Percentiles rank a stretch among this genome's conserved stretches.
phyloP scores from a whole-genome alignment of 192 early-diverging fungal genomes.

The Jimgerdemannia flammicorona region DNA sequence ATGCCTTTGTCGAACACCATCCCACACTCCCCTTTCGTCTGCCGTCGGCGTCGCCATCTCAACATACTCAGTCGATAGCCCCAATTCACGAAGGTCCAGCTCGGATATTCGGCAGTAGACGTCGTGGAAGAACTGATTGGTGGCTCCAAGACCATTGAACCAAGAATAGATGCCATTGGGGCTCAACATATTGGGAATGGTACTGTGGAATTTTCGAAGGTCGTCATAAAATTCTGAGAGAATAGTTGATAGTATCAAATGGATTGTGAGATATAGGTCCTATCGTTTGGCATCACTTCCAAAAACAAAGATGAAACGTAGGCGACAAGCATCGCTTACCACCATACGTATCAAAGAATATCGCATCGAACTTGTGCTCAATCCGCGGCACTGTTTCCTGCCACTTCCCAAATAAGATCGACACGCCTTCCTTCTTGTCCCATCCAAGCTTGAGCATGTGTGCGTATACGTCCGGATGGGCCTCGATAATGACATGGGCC shows the following conservation, averaged over 20 bases:
- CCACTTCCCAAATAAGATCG: slow-evolving; percentile 89
- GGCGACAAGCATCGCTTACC: slow-evolving; percentile 12
- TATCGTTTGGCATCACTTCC: too few relatives aligned
- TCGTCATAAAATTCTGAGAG: slow-evolving; percentile 86
- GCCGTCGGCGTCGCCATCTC: slow-evolving; percentile 67
- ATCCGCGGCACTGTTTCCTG: slow-evolving; percentile 79
- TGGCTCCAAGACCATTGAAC: slow-evolving; percentile 93
- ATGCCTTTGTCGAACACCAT: slow-evolving; percentile 69
- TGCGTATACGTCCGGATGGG: slow-evolving; percentile 93
- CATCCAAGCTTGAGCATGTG: slow-evolving; percentile 82
- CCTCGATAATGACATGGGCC: slow-evolving; percentile 91
- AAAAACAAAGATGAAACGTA: background rate
- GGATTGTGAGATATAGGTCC: too few relatives aligned
- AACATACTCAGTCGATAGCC: slow-evolving; percentile 70
- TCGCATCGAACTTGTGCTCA: slow-evolving; percentile 76
- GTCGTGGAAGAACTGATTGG: slow-evolving; percentile 95
- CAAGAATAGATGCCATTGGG: slow-evolving; percentile 84
- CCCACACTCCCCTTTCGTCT: slow-evolving; percentile 81
- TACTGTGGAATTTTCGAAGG: slow-evolving; percentile 65
- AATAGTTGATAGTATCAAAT: background rate
- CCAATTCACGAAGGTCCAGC: slow-evolving; percentile 76
- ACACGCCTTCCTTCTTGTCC: slow-evolving; percentile 81
- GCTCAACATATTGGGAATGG: slow-evolving; percentile 68
- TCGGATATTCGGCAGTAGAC: slow-evolving; percentile 86
- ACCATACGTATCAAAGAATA: slow-evolving; percentile 95